Evolutionary conservation across 768 basidiomycete genomes (phyloP).

Genomic region (Leucosporidium yakuticum): DNA sequence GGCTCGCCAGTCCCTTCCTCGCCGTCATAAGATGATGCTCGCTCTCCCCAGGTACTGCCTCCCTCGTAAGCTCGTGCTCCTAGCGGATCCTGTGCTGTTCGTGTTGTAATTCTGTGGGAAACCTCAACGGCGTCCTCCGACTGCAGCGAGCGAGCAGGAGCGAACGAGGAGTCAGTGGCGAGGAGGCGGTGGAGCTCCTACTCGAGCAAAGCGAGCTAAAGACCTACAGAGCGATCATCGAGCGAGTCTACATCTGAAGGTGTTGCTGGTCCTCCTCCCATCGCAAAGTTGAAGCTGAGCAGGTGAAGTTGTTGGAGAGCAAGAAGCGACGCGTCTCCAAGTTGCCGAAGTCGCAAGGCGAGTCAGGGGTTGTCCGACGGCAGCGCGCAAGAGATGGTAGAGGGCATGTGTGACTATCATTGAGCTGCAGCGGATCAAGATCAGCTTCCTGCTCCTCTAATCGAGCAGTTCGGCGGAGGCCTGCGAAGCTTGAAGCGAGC

Average conservation of each 20-base stretch:
- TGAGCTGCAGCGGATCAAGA: too few relatives aligned
- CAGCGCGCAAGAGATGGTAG: too few relatives aligned
- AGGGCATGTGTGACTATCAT: too few relatives aligned
- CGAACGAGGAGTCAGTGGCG: not conserved
- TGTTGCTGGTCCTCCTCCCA: conserved; percentile 4
- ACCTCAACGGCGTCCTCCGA: not conserved
- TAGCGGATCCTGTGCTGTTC: not conserved
- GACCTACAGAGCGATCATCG: not conserved
- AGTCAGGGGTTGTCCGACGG: too few relatives aligned
- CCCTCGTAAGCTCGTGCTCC: not conserved
- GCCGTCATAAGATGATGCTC: not conserved
- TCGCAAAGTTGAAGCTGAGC: not conserved
- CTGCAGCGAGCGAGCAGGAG: not conserved
- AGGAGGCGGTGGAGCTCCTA: too few relatives aligned
- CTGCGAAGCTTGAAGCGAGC: too few relatives aligned
- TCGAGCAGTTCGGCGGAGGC: too few relatives aligned
- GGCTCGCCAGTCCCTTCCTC: not conserved
- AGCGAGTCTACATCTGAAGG: not conserved
- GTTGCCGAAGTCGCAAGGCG: too few relatives aligned
- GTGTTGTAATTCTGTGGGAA: not conserved
- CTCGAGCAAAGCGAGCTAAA: too few relatives aligned
- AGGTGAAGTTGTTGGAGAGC: too few relatives aligned
- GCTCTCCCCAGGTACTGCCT: conserved; percentile 1
- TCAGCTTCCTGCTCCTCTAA: too few relatives aligned
- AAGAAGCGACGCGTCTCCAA: too few relatives aligned